Conservation (phyloP, 441 rosid species). For the Adansonia rubrostipa region DNA sequence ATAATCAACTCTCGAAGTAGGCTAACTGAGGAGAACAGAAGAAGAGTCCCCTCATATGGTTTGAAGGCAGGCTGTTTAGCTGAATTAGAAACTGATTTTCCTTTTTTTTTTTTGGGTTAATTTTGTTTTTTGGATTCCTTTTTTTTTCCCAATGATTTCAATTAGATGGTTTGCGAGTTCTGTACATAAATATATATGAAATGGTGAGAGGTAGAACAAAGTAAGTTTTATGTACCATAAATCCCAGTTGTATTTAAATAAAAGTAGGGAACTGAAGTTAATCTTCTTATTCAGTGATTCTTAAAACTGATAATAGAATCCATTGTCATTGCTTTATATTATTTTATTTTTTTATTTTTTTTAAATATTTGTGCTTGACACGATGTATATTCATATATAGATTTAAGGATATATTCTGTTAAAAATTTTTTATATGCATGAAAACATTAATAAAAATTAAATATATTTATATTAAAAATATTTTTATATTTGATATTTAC, state of each 20-base stretch:
- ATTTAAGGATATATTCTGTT: too few relatives aligned
- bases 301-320: not conserved
- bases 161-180: constrained; percentile 39
- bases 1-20: not conserved
- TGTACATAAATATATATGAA: constrained; percentile 48
- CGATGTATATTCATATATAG: too few relatives aligned
- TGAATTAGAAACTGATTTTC: constrained; percentile 30
- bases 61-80: constrained; percentile 34
- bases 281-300: constrained; percentile 19
- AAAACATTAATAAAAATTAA: too few relatives aligned
- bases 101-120: not conserved
- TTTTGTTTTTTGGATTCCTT: constrained; percentile 21
- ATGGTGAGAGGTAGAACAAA: constrained; percentile 40
- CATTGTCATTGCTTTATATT: too few relatives aligned
- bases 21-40: constrained; percentile 19
- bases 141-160: constrained; percentile 17
- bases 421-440: too few relatives aligned
- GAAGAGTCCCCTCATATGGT: constrained; percentile 18
- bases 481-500: too few relatives aligned
- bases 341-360: too few relatives aligned
- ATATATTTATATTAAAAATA: too few relatives aligned
- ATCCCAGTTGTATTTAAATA: constrained; percentile 49
- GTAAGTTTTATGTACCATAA: constrained; percentile 43
- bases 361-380: too few relatives aligned
- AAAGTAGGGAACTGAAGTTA: constrained; percentile 43